Percentiles rank a stretch among this genome's conserved stretches.
phyloP scores from a whole-genome alignment of 768 basidiomycete genomes.

The Daedalea quercina region DNA sequence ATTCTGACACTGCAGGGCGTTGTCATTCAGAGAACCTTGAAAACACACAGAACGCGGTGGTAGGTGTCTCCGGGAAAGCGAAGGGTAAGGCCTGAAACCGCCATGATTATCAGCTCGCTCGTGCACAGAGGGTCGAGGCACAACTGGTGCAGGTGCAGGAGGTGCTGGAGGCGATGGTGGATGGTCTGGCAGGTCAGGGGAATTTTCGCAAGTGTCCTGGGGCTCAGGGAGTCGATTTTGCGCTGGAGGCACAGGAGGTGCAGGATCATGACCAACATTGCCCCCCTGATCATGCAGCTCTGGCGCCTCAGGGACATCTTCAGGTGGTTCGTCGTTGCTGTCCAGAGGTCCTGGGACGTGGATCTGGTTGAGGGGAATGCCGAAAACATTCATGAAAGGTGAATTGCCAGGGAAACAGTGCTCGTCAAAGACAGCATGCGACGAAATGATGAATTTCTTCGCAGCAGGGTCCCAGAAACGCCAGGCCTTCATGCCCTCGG shows the following conservation, averaged over 20 bases:
- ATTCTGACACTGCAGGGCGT: no score
- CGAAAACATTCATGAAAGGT: slow-evolving; percentile 4
- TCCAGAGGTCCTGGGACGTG: not conserved
- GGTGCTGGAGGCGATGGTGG: no score
- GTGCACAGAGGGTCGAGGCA: no score
- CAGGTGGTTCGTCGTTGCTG: not conserved
- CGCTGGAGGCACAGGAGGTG: slow-evolving; percentile 4
- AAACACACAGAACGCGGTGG: no score
- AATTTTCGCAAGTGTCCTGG: slow-evolving; percentile 2
- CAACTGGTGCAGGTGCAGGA: no score
- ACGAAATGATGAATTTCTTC: slow-evolving; percentile 6
- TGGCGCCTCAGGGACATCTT: not conserved
- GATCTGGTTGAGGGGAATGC: slow-evolving; percentile 1
- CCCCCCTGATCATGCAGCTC: slow-evolving; percentile 6
- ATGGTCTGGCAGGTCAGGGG: no score
- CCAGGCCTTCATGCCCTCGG: slow-evolving; percentile 8
- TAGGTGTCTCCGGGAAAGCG: slow-evolving; percentile 3
- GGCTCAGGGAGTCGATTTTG: slow-evolving; percentile 1
- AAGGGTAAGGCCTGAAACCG: not conserved
- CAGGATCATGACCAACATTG: slow-evolving; percentile 7
- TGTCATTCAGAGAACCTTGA: no score
- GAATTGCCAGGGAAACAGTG: slow-evolving; percentile 7
- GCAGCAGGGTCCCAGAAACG: slow-evolving; percentile 9
- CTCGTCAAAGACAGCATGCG: slow-evolving; percentile 8
- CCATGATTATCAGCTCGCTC: not conserved